phyloP scores from a whole-genome alignment of 2,329 filamentous ascomycete species.

The Aspergillus pseudoglaucus region DNA sequence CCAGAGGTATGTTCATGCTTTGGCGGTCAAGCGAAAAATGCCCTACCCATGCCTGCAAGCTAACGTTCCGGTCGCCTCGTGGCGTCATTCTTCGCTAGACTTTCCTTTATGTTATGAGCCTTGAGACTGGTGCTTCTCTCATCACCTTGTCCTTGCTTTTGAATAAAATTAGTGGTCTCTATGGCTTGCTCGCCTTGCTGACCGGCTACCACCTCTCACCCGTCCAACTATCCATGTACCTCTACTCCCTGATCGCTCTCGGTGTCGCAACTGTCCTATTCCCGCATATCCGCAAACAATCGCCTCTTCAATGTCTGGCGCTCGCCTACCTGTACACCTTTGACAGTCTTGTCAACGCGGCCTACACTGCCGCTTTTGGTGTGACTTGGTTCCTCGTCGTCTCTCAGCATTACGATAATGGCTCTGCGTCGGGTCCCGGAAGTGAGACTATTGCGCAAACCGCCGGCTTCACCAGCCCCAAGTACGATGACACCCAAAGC shows the following conservation, averaged over 20 bases:
- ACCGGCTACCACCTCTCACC: conserved; percentile 78
- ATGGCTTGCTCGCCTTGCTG: conserved; percentile 80
- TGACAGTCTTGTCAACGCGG: conserved; percentile 73
- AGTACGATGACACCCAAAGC: conserved; percentile 45
- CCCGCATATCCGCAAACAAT: conserved; percentile 72
- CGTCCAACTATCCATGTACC: conserved; percentile 83
- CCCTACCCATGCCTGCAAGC: background rate
- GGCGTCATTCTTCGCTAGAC: conserved; percentile 54
- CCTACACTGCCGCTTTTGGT: conserved; percentile 76
- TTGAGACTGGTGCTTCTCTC: conserved; percentile 79
- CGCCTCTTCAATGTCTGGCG: conserved; percentile 69
- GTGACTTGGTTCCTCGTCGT: conserved; percentile 80
- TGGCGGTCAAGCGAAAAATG: background rate
- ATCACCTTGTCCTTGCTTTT: conserved; percentile 76
- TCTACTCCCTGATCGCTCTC: conserved; percentile 73
- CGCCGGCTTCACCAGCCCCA: conserved; percentile 58
- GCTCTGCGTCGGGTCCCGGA: conserved; percentile 43
- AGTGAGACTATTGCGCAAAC: conserved; percentile 54
- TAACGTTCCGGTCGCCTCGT: conserved; percentile 8
- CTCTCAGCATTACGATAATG: conserved; percentile 48
- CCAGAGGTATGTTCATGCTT: conserved; percentile 36
- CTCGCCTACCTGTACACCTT: conserved; percentile 81
- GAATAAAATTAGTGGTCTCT: conserved; percentile 88
- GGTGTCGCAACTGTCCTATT: conserved; percentile 62
- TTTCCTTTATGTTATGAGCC: conserved; percentile 77